Base-by-base conservation (phyloP, 805 yeast species). In the Zygoascus bituminiphila region DNA sequence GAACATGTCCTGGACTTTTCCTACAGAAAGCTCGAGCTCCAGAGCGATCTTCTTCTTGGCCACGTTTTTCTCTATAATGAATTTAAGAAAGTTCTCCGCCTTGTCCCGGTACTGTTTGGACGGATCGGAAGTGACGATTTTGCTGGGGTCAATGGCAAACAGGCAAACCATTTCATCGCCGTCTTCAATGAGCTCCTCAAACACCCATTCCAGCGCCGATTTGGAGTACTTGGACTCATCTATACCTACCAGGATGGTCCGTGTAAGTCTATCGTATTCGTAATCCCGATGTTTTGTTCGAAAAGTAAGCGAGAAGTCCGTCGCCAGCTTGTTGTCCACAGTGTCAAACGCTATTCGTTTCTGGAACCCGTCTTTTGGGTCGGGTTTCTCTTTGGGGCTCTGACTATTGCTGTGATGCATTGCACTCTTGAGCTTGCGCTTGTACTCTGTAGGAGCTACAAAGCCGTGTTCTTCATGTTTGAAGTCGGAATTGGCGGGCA, bases 91-190 rank as follows among this genome's bases (percentile, higher is more conserved):
- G 21, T 58, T 55, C 35, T 62, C 59, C 15, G 73, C 74, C 24
- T 68, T 68, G 15, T 55, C 55, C 21, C 66, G 57, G 51, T 72
- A 71, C 12, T 51, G 47, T 19, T 51, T 49, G 33, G 50, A 53
- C 15, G 40, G 22, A 45, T 52, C 35, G 25, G 52, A 60, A n/a
- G 56, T 35, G 17, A 54, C 48, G 42, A 48, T 52, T 19, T 57
- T 53, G 33, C 61, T 64, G 21, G 65, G 64, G 4, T 73, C 68
- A 4, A 74, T 56, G 4, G 71, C 78, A 25, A 73, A 61, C 17
- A 74, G 54, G 35, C 75, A 69, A 2, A 75, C 71, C 5, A 75
- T 54, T 19, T 72, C 74, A 52, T 74, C 78, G 19, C 74, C 73
- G 48, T 74, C 75, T 21, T 61, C 64, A 15, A 69, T 60, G 48